Conservation (phyloP, 2,329 filamentous ascomycete species). For the Xylaria sp. region DNA sequence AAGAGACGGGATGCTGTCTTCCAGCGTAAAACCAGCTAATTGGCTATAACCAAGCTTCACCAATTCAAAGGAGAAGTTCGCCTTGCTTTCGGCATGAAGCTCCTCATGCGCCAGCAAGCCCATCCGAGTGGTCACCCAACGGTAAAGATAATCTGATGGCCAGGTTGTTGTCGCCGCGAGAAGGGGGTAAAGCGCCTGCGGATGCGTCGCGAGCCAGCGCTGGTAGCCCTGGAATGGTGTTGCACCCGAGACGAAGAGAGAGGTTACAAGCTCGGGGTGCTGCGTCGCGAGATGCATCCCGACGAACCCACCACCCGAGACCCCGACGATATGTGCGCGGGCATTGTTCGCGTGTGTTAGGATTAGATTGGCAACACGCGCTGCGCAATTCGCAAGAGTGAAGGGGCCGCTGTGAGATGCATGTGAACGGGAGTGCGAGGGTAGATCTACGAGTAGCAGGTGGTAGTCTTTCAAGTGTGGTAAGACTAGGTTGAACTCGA, state of each 20-base stretch:
- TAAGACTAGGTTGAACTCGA: slow-evolving; percentile 50
- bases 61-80: slow-evolving; percentile 11
- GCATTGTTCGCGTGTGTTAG: slow-evolving; percentile 52
- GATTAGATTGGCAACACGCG: slow-evolving; percentile 52
- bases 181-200: slow-evolving; percentile 42
- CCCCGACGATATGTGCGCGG: slow-evolving; percentile 53
- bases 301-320: slow-evolving; percentile 55
- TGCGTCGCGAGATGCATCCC: slow-evolving; percentile 48
- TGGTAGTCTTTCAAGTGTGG: slow-evolving; percentile 52
- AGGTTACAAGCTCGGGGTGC: slow-evolving; percentile 51
- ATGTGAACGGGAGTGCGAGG: slow-evolving; percentile 52
- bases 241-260: slow-evolving; percentile 51
- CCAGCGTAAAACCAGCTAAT: slow-evolving; percentile 14
- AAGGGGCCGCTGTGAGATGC: slow-evolving; percentile 40
- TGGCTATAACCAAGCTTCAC: slow-evolving; percentile 9
- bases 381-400: slow-evolving; percentile 47
- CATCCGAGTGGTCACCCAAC: slow-evolving; percentile 43
- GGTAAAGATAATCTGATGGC: slow-evolving; percentile 39
- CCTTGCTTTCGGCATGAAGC: background rate
- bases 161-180: slow-evolving; percentile 47
- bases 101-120: slow-evolving; percentile 26
- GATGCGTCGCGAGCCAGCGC: slow-evolving; percentile 46
- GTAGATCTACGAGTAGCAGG: slow-evolving; percentile 53
- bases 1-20: background rate
- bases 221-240: slow-evolving; percentile 40